Evolutionary conservation across 2,329 filamentous ascomycete species (phyloP), one percentile per base, ranked within the genome.

Genomic region (Pseudocercospora pini-densiflorae): DNA sequence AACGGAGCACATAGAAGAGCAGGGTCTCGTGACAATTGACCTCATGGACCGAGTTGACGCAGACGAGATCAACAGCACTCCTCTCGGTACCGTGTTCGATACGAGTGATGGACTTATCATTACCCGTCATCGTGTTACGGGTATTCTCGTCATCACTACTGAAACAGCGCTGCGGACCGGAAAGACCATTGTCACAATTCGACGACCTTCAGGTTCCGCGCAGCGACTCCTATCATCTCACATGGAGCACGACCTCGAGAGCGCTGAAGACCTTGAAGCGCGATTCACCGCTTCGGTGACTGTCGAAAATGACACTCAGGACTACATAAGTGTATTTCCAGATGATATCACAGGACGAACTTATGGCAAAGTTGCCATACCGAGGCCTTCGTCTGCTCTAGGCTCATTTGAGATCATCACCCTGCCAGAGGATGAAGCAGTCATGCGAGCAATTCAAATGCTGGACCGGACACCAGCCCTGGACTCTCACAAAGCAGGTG

Each of bases 401-500:
- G 76, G 74, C 27, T 71, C 74, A 2, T 40, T 65, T 12, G 64
- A 69, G 16, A 70, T 74, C 31, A 88, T 97, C 54, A 88, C 90
- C 0, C 84, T 98, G 6, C 93, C 93, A 0, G 81, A 87, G 29
- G 76, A 78, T 40, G 66, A 69, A 12, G 85, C 87, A 33, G 88
- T 90, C 1, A 86, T 88, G 43, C 88, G 94, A 71, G 90, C 92
- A 0, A 89, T 99, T 45, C 87, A 87, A 43, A 84, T 88, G 12
- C 96, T 99, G 77, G 95, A 99, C 78, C 89, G 90, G 33, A 96
- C 89, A 70, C 91, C 94, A 43, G 94, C 93, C 8, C 90, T 99
- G 4, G 95, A 99, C 78, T 93, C 93, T 6, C 93, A 98, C 83
- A 97, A 97, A 79, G 91, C 97, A 49, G 95, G 95, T 16, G 91